Evolutionary conservation across 1,139 yeast genomes (phyloP).

Genomic region (Geotrichum citri-aurantii): DNA sequence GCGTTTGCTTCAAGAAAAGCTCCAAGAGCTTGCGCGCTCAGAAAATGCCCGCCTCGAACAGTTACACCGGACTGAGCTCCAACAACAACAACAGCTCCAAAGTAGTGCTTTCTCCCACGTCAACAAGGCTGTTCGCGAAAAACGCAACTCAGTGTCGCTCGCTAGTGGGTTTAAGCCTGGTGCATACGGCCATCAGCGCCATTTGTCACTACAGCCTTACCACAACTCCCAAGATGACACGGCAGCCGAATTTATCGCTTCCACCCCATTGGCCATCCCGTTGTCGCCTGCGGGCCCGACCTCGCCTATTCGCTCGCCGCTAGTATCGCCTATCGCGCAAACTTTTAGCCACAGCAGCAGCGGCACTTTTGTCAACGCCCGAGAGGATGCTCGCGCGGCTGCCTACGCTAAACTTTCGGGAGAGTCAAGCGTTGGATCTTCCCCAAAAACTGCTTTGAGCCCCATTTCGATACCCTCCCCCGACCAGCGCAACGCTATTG

Average conservation of each 20-base stretch:
- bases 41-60: constrained; percentile 30
- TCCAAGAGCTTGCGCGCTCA: constrained; percentile 32
- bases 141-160: constrained; percentile 4
- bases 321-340: constrained; percentile 1
- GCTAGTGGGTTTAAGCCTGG: neutral
- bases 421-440: neutral
- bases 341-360: neutral
- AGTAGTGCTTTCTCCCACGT: neutral
- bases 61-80: neutral
- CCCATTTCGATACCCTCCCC: neutral
- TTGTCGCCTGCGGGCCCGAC: neutral
- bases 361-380: neutral
- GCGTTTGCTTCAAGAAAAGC: constrained; percentile 29
- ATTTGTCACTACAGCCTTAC: constrained; percentile 17
- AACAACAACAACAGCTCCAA: neutral
- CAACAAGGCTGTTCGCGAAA: neutral
- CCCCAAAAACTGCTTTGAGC: neutral
- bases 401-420: constrained; percentile 8
- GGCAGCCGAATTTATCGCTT: neutral
- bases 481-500: neutral
- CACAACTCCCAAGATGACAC: constrained; percentile 13
- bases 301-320: neutral
- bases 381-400: constrained; percentile 6
- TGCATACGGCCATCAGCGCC: constrained; percentile 10
- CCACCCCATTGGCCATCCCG: neutral